Evolutionary conservation across 495 filamentous ascomycete genomes (phyloP), one percentile per base, ranked within the genome.

Genomic region (Penicillium odoratum): DNA sequence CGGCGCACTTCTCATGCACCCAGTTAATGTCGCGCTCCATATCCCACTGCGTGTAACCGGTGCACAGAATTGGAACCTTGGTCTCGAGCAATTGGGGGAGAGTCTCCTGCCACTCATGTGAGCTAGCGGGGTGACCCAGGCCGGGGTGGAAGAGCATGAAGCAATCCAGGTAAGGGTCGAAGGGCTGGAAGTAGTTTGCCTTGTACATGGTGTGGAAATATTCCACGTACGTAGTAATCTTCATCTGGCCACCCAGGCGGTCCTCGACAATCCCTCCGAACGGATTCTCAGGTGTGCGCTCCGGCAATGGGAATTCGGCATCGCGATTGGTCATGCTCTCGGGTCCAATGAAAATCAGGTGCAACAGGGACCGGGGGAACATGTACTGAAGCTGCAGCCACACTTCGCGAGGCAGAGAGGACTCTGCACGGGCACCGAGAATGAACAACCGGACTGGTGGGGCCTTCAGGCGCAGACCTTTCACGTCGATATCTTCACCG

Each of bases 191-290:
- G 55, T 90, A 79, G 31, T 88, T 84, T 1, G 93, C 86, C 64
- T 93, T 85, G 74, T 98, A 93, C 65, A 99, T 82, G 1, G 92
- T 97, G 70, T 99, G 93, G 78, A 93, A 99, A 74, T 99, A 97
- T 57, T 99, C 95, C 26, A 97, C 93, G 64, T 91, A 96, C 0
- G 94, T 99, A 65, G 85, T 91, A 61, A 99, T 95, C 78, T 98
- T 98, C 85, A 97, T 85, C 53, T 85, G 84, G 18, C 86, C 83
- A 63, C 86, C 87, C 3, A 98, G 80, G 16, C 93, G 81, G 69
- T 92, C 92, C 74, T 99, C 95, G 7, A 97, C 86, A 25, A 98
- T 81, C 8, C 89, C 91, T 11, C 95, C 95, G 63, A 92, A 99
- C 0, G 95, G 94, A 63, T 99, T 99, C 3, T 72, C 69, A 3